Base-by-base conservation (phyloP, 2,329 filamentous ascomycete species). In the Fusarium xylarioides region DNA sequence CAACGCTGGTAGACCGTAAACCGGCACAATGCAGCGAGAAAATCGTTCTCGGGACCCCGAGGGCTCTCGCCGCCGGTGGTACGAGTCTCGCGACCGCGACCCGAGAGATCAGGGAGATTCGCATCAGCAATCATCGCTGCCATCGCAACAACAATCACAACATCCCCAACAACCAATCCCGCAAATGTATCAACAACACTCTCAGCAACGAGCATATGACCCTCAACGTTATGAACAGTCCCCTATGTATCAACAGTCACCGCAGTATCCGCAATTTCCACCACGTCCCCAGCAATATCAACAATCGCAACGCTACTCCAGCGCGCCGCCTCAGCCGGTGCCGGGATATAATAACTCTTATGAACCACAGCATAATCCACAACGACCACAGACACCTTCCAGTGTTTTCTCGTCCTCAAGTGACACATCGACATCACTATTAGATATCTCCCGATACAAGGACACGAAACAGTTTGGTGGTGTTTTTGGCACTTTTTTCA, bases 371-470 rank as follows among this genome's bases (percentile, higher is more conserved):
- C 68, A 56, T 49, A 74, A 74, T 32, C 46, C 74, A 50, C 76
- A 69, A 54, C 76, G 77, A 60, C 74, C 78, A 56, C 77, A 80
- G 44, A 77, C 81, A 12, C 78, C 78, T 35, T 83, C 82, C 23
- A 81, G 80, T 68, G 77, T 79, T 26, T 78, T 79, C 58, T 83
- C 83, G 34, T 87, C 85, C 26, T 79, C 80, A 34, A 88, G 85
- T 63, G 89, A 86, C 42, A 87, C 87, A 46, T 88, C 87, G 21
- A 87, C 86, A 21, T 92, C 90, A 4, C 85, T 91, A 63, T 81
- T 93, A 60, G 91, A 94, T 76, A 91, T 94, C 58, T 92, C 91
- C 43, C 83, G 85, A 52, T 85, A 86, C 58, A 85, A 84, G 23
- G 79, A 82, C 66, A 83, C 81, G 44, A 84, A 84, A 11, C 83